A percentile compares a stretch with the other conserved stretches of the same genome.
These are phyloP conservation scores for Rhodomyrtus tomentosa DNA, from an alignment of 345 rosid genomes.

Conservation along the genomic window DNA sequence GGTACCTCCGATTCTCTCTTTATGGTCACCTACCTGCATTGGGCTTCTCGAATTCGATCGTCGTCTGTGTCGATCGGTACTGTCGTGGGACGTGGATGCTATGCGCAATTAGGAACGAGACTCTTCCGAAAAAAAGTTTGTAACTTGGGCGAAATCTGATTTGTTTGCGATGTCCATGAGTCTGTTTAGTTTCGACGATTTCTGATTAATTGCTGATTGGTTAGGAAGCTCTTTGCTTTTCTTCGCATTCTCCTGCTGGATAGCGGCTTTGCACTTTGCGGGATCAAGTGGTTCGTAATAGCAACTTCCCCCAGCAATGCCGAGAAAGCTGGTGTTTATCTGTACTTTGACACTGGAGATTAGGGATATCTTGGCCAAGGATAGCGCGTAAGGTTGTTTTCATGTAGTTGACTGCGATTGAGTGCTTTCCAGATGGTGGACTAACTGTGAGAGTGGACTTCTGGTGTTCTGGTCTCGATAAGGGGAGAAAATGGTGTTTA, in stretches of 20 bases:
- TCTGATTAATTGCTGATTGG: background rate
- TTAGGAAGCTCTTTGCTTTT: background rate
- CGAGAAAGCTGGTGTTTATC: background rate
- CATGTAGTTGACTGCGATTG: background rate
- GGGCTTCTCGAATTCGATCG: background rate
- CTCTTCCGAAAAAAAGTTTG: background rate
- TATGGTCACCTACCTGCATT: background rate
- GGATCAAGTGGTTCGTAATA: background rate
- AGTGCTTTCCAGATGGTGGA: background rate
- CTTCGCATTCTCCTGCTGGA: background rate
- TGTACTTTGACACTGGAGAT: background rate
- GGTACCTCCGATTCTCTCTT: background rate
- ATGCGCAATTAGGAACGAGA: background rate
- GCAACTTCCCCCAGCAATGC: background rate
- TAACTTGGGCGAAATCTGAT: background rate
- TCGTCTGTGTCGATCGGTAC: background rate
- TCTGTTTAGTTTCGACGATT: background rate
- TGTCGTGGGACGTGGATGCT: background rate
- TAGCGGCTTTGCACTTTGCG: background rate
- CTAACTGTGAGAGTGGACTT: background rate
- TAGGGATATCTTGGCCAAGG: background rate
- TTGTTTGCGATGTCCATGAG: background rate
- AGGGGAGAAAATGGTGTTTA: constrained; percentile 44
- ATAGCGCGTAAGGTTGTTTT: background rate
- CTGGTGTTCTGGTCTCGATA: background rate